Percentiles rank a stretch among this genome's conserved stretches.
Evolutionary conservation across 1,284 basidiomycete species (phyloP).

Genomic region (Trametes versicolor): DNA sequence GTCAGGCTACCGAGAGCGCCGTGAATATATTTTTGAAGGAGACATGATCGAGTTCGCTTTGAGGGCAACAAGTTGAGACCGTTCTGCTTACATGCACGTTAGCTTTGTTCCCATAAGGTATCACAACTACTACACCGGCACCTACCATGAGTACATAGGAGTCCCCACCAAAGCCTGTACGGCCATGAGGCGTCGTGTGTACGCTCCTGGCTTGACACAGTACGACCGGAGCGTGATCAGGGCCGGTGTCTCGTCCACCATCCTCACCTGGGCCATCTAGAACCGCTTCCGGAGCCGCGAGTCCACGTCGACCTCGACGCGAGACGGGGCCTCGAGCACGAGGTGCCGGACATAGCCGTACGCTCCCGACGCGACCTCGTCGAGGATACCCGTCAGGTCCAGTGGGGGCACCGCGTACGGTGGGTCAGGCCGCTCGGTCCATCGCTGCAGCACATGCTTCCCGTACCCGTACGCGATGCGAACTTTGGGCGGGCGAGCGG

Average conservation of each 20-base stretch:
- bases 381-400: background rate
- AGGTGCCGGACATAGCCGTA: conserved; percentile 5
- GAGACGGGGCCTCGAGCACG: background rate
- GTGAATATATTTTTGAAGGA: too few relatives aligned
- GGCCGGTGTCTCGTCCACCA: background rate
- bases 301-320: background rate
- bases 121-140: background rate
- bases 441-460: too few relatives aligned
- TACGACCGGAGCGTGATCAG: background rate
- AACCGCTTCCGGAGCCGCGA: background rate
- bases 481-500: background rate
- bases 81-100: background rate
- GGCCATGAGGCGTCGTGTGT: background rate
- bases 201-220: background rate
- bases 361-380: conserved; percentile 5
- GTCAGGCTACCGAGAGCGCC: too few relatives aligned
- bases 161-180: background rate
- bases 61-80: too few relatives aligned
- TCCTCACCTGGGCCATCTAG: background rate
- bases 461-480: too few relatives aligned
- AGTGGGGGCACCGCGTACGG: background rate
- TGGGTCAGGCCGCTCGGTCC: too few relatives aligned
- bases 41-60: too few relatives aligned
- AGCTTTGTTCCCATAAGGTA: background rate
- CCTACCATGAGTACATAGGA: too few relatives aligned